A percentile compares a stretch with the other conserved stretches of the same genome.
These are phyloP conservation scores for Nigrospora oryzae DNA, from an alignment of 2,329 filamentous ascomycete genomes.

Conservation along the genomic window DNA sequence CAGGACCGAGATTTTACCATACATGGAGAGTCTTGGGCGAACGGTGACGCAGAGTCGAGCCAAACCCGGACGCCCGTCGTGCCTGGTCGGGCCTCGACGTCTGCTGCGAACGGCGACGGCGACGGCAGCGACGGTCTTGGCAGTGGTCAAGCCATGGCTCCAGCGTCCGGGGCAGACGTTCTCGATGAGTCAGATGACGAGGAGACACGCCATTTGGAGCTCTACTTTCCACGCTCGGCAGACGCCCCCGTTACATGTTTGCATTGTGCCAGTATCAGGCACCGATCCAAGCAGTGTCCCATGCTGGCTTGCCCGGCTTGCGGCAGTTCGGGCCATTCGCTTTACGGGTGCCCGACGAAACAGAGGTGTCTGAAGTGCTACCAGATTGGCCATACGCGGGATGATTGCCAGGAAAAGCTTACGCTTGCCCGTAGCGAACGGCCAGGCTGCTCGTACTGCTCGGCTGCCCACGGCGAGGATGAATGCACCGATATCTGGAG, in stretches of 20 bases:
- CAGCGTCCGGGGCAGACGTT: too few relatives aligned
- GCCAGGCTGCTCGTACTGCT: conserved; percentile 53
- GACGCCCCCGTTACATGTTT: conserved; percentile 38
- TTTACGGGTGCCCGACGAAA: conserved; percentile 40
- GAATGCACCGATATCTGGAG: conserved; percentile 55
- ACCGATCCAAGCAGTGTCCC: conserved; percentile 36
- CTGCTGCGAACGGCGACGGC: too few relatives aligned
- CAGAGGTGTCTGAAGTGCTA: conserved; percentile 50
- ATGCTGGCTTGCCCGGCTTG: conserved; percentile 40
- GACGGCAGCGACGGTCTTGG: too few relatives aligned
- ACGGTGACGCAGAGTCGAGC: too few relatives aligned
- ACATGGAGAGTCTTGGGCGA: neutral
- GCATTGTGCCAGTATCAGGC: conserved; percentile 39
- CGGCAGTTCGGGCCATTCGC: conserved; percentile 33
- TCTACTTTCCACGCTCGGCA: conserved; percentile 43
- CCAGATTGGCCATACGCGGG: conserved; percentile 48
- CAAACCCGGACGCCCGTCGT: too few relatives aligned
- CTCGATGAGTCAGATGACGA: conserved; percentile 10
- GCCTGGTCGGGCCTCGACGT: too few relatives aligned
- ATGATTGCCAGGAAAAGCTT: conserved; percentile 48
- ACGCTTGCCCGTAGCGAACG: conserved; percentile 40
- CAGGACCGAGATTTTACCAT: neutral
- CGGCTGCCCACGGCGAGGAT: conserved; percentile 48
- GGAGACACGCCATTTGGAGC: conserved; percentile 29
- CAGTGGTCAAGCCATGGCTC: too few relatives aligned